Conservation (phyloP, 768 basidiomycete species). For the Rickenella mellea region DNA sequence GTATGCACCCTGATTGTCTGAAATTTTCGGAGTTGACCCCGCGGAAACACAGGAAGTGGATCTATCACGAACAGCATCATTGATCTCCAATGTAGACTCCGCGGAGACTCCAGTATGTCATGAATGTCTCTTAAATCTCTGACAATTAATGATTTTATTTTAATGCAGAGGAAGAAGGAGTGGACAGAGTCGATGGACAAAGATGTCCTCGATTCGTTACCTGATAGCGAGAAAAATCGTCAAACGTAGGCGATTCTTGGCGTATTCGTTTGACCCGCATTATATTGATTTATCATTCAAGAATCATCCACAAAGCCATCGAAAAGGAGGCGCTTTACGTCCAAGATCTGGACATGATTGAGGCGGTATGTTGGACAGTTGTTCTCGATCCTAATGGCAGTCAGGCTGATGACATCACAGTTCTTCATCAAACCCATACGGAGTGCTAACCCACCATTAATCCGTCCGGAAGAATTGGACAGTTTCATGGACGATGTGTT, state of each 20-base stretch:
- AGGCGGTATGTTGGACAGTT: conserved; percentile 37
- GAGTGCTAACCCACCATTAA: conserved; percentile 36
- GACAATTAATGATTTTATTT: neutral
- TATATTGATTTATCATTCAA: conserved; percentile 12
- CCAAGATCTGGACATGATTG: conserved; percentile 77
- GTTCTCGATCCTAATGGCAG: neutral
- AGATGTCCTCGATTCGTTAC: conserved; percentile 42
- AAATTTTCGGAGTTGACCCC: conserved; percentile 18
- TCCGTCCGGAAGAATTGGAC: conserved; percentile 49
- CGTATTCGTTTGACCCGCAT: neutral
- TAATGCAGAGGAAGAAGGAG: conserved; percentile 24
- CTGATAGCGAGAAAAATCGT: conserved; percentile 70
- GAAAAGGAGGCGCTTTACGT: conserved; percentile 84
- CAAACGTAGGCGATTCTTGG: conserved; percentile 43
- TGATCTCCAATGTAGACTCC: no score
- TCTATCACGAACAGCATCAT: no score
- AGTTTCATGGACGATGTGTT: conserved; percentile 88
- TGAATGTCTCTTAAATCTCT: neutral
- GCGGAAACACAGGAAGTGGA: no score
- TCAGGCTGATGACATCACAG: conserved; percentile 13
- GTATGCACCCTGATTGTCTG: conserved; percentile 26
- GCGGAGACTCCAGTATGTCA: no score
- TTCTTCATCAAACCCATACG: conserved; percentile 48
- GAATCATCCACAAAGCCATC: conserved; percentile 81
- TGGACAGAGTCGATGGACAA: conserved; percentile 47